A percentile compares a stretch with the other conserved stretches of the same genome.
These are phyloP conservation scores for Antonospora locustae DNA, from an alignment of 371 early-diverging fungal species.

Conservation along the genomic window DNA sequence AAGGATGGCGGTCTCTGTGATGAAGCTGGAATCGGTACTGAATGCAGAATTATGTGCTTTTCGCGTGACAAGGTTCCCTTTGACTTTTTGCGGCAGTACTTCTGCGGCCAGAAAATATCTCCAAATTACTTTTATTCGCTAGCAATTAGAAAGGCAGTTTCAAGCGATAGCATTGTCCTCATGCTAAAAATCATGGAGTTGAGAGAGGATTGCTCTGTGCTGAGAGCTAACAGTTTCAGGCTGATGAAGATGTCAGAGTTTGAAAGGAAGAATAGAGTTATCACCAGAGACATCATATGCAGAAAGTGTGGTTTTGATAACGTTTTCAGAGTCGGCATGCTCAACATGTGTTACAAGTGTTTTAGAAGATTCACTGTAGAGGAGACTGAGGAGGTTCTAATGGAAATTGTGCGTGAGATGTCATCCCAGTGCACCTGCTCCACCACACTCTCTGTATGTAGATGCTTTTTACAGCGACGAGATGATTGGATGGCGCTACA, in stretches of 20 bases:
- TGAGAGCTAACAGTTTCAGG: slow-evolving; percentile 32
- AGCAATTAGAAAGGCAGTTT: neutral
- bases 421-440: too few relatives aligned
- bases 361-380: slow-evolving; percentile 4
- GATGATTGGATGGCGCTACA: too few relatives aligned
- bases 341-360: slow-evolving; percentile 34
- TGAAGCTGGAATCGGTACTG: too few relatives aligned
- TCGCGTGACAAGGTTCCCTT: slow-evolving; percentile 18
- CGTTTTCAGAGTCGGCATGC: slow-evolving; percentile 12
- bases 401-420: slow-evolving; percentile 16
- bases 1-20: too few relatives aligned
- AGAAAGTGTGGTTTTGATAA: slow-evolving; percentile 30
- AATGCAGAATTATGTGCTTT: slow-evolving; percentile 8
- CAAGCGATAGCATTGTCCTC: neutral
- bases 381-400: slow-evolving; percentile 18
- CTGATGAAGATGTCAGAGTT: slow-evolving; percentile 33
- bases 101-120: slow-evolving; percentile 4
- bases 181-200: slow-evolving; percentile 14
- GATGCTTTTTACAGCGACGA: too few relatives aligned
- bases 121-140: slow-evolving; percentile 23
- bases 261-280: neutral
- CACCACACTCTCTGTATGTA: too few relatives aligned
- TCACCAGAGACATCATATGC: slow-evolving; percentile 21
- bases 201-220: slow-evolving; percentile 17
- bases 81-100: slow-evolving; percentile 15